Conservation (phyloP, 768 basidiomycete genomes). For the Agaricus blazei region DNA sequence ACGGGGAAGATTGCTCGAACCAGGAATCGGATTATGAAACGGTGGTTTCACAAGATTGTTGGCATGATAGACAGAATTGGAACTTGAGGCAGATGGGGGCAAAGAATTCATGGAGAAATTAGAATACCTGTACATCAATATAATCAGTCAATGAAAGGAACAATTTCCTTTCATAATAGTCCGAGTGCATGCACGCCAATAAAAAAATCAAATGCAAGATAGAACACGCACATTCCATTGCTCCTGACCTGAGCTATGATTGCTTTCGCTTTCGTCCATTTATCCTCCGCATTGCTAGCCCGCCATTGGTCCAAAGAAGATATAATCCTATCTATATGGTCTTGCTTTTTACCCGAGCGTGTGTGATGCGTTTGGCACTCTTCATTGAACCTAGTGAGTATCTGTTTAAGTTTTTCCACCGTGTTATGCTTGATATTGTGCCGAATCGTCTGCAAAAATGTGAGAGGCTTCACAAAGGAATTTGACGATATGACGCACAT, state of each 20-base stretch:
- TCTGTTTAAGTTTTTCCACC: constrained; percentile 82
- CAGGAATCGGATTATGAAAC: constrained; percentile 13
- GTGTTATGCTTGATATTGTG: constrained; percentile 73
- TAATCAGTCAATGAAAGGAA: constrained; percentile 8
- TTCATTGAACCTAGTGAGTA: constrained; percentile 72
- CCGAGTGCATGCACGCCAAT: constrained; percentile 2
- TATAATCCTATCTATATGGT: constrained; percentile 75
- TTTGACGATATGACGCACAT: constrained; percentile 38
- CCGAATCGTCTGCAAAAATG: constrained; percentile 50
- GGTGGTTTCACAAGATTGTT: constrained; percentile 7
- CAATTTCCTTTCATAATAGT: not conserved
- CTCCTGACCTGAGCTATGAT: constrained; percentile 64
- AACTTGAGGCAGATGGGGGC: not conserved
- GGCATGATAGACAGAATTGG: constrained; percentile 17
- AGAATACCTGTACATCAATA: constrained; percentile 12
- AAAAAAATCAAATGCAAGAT: constrained; percentile 4
- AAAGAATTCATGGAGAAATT: constrained; percentile 6
- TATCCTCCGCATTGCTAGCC: constrained; percentile 48
- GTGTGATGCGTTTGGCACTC: constrained; percentile 64
- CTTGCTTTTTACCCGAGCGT: constrained; percentile 84
- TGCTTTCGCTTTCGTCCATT: constrained; percentile 64
- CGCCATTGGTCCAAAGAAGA: constrained; percentile 58
- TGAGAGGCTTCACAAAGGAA: constrained; percentile 15
- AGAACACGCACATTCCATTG: constrained; percentile 56
- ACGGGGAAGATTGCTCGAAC: constrained; percentile 34